Conservation (phyloP, 2,329 filamentous ascomycete genomes). For the Didymella keratinophila region DNA sequence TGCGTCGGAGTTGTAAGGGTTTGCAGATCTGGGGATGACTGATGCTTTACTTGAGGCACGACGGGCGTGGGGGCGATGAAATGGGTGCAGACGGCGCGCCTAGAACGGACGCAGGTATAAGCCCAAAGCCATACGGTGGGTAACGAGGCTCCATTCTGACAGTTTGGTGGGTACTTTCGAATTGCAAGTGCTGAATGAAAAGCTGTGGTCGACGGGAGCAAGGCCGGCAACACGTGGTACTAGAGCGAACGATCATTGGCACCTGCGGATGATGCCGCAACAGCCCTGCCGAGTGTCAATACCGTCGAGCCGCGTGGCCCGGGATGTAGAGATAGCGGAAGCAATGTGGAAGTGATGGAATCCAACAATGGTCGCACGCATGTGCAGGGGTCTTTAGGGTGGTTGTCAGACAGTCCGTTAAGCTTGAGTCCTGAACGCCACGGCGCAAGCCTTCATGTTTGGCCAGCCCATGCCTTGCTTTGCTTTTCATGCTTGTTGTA, state of each 20-base stretch:
- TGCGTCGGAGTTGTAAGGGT: background rate
- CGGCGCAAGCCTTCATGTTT: background rate
- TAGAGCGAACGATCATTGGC: conserved; percentile 34
- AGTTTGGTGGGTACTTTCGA: conserved; percentile 23
- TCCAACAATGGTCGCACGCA: conserved; percentile 29
- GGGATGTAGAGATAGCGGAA: conserved; percentile 3
- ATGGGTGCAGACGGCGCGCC: conserved; percentile 19
- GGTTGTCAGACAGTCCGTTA: background rate
- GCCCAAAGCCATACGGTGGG: conserved; percentile 36
- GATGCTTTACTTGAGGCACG: conserved; percentile 31
- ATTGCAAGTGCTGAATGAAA: conserved; percentile 25
- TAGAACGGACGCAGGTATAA: conserved; percentile 20
- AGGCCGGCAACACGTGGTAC: conserved; percentile 35
- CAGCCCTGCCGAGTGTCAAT: conserved; percentile 23
- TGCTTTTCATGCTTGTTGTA: conserved; percentile 19
- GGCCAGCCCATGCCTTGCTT: background rate
- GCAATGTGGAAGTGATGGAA: conserved; percentile 9
- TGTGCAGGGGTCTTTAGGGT: conserved; percentile 10
- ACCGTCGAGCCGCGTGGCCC: conserved; percentile 18
- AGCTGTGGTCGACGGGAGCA: conserved; percentile 21
- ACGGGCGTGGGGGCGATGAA: conserved; percentile 34
- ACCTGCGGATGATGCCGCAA: conserved; percentile 16
- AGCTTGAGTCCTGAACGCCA: background rate
- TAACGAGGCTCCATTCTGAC: conserved; percentile 24
- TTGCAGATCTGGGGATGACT: conserved; percentile 28